phyloP scores from a whole-genome alignment of 1,139 yeast species.

The Hyphopichia fennica region DNA sequence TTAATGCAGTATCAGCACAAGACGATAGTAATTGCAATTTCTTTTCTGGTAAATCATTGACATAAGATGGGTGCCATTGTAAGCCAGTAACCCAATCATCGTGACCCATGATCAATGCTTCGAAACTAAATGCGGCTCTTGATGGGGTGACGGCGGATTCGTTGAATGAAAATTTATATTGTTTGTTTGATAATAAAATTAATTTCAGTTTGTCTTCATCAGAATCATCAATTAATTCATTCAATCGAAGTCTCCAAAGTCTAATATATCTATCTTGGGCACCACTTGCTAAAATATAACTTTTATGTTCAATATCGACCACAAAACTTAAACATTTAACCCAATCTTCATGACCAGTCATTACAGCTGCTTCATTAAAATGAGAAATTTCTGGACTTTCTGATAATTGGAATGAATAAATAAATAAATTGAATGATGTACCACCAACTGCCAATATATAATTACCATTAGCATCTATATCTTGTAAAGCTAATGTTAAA shows the following conservation, averaged over 20 bases:
- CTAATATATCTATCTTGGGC: conserved; percentile 89
- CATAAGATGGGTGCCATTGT: conserved; percentile 65
- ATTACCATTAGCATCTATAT: conserved; percentile 31
- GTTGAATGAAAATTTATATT: conserved; percentile 38
- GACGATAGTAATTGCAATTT: conserved; percentile 71
- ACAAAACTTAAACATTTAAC: conserved; percentile 70
- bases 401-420: conserved; percentile 47
- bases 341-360: conserved; percentile 96
- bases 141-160: conserved; percentile 23
- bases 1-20: conserved; percentile 90
- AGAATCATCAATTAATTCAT: conserved; percentile 56
- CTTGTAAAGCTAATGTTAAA: conserved; percentile 55
- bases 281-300: conserved; percentile 73
- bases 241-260: conserved; percentile 70
- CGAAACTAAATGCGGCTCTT: conserved; percentile 68
- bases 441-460: conserved; percentile 81
- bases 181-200: conserved; percentile 61
- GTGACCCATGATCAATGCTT: conserved; percentile 94
- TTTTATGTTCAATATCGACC: conserved; percentile 44
- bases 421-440: conserved; percentile 58
- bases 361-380: conserved; percentile 46
- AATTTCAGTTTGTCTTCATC: conserved; percentile 58
- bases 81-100: conserved; percentile 96
- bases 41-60: conserved; percentile 14
- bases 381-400: conserved; percentile 10